Base-by-base conservation (phyloP, 148 eudicot species). In the Camellia sinensis region DNA sequence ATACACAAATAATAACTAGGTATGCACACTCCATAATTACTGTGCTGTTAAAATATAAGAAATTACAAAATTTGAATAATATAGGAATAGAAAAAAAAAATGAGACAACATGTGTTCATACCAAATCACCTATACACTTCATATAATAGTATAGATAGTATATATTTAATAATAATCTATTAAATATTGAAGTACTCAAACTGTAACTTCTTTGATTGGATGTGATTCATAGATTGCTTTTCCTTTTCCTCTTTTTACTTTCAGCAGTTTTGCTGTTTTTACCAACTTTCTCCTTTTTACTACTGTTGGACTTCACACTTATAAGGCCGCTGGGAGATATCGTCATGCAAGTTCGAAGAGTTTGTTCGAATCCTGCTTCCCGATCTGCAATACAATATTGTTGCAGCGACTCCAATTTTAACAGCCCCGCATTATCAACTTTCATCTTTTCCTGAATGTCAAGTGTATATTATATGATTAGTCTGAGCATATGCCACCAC, bases 241-340 rank as follows among this genome's bases (percentile, higher is more conserved):
- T 69, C 72, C 53, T 69, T 69, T 17, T 44, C 7, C 72, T 68
- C 5, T 15, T 43, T 7, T 66, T 66, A 66, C 44, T 65, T 10
- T 66, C 69, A 37, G 73, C 21, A 44, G 72, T 44, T 17, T 18
- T 68, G 53, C 45, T 44, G 73, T 69, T 44, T 44, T 69, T 69
- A 50, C 17, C 37, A 29, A 29, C 50, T 44, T 69, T 69, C 73
- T 7, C 73, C 7, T 10, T 12, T 44, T 41, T 68, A 69, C 45
- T 21, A 50, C 53, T 69, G 21, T 69, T 18, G 53, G 72, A 69
- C 74, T 78, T 54, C 37, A 78, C 80, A 21, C 60, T 67, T 8
- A 78, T 21, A 40, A 78, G 44, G 66, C 80, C 80, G 43, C 80
- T 5, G 0, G 73, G 40, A 41, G 80, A 78, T 67, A 67, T 54